Percentiles rank a stretch among this genome's conserved stretches.
Evolutionary conservation across 2,329 filamentous ascomycete species (phyloP).

Genomic region (Calonectria multiphialidica): DNA sequence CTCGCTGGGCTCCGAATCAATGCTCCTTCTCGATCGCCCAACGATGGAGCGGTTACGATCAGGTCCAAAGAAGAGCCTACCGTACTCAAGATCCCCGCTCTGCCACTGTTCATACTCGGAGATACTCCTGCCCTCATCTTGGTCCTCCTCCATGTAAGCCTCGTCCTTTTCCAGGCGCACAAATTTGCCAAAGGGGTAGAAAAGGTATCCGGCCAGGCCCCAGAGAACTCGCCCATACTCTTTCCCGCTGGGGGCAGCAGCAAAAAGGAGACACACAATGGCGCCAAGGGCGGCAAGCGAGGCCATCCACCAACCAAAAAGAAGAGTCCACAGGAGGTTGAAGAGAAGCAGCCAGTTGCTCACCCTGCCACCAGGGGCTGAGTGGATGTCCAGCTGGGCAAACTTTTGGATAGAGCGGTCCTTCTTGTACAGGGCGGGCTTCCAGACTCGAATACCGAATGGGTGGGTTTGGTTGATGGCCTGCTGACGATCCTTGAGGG

Average conservation of each 20-base stretch:
- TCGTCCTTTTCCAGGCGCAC: slow-evolving; percentile 95
- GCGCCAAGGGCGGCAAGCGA: slow-evolving; percentile 80
- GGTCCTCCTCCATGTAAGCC: slow-evolving; percentile 92
- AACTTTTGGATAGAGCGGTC: slow-evolving; percentile 95
- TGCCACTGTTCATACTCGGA: slow-evolving; percentile 99
- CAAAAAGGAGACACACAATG: slow-evolving; percentile 82
- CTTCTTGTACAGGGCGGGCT: slow-evolving; percentile 98
- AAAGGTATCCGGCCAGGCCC: slow-evolving; percentile 86
- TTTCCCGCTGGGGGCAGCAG: slow-evolving; percentile 81
- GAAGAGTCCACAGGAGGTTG: slow-evolving; percentile 89
- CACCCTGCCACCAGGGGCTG: slow-evolving; percentile 88
- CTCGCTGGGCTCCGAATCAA: slow-evolving; percentile 87
- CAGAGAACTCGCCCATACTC: slow-evolving; percentile 90
- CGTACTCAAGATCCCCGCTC: slow-evolving; percentile 95
- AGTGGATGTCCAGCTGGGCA: slow-evolving; percentile 97
- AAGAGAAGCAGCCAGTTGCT: slow-evolving; percentile 87
- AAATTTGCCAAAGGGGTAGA: slow-evolving; percentile 98
- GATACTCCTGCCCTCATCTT: slow-evolving; percentile 95
- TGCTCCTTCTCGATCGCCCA: slow-evolving; percentile 86
- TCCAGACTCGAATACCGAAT: slow-evolving; percentile 99
- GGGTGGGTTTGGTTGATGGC: slow-evolving; percentile 99
- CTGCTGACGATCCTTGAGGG: slow-evolving; percentile 94
- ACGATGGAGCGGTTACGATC: slow-evolving; percentile 82
- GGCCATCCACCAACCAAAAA: slow-evolving; percentile 98
- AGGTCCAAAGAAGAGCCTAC: slow-evolving; percentile 94